Percentiles rank a stretch among this genome's conserved stretches.
Evolutionary conservation across 2,329 filamentous ascomycete genomes (phyloP).

Genomic region (Aureobasidium sp.): DNA sequence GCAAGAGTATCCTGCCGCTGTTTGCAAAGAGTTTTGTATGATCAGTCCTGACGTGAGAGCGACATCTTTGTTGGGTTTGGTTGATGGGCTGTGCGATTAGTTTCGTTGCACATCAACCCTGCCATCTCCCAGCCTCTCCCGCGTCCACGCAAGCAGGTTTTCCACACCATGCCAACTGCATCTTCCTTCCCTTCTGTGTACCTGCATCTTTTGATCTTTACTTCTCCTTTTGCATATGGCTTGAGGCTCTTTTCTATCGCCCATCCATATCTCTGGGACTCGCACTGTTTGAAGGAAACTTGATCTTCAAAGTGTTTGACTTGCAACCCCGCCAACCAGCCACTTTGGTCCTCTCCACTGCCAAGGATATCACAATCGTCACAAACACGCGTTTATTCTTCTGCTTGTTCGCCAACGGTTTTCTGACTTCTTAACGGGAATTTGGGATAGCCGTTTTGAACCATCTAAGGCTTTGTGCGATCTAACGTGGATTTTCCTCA

Average conservation of each 20-base stretch:
- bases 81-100: not conserved
- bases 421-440: not conserved
- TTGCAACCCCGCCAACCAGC: constrained; percentile 11
- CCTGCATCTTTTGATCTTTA: not conserved
- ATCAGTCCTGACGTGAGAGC: not conserved
- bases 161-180: not conserved
- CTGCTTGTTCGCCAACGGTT: not conserved
- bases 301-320: not conserved
- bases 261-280: not conserved
- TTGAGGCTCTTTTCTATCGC: not conserved
- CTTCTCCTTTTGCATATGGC: not conserved
- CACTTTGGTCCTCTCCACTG: not conserved
- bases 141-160: constrained; percentile 10
- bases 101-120: not conserved
- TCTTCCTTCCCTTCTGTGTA: not conserved
- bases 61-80: not conserved
- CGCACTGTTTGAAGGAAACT: not conserved
- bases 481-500: not conserved
- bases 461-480: not conserved
- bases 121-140: constrained; percentile 13
- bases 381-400: not conserved
- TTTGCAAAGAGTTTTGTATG: not conserved
- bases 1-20: not conserved
- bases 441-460: constrained; percentile 6
- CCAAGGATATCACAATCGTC: constrained; percentile 11